Conservation (phyloP, 768 basidiomycete genomes). For the Hydnomerulius pinastri region DNA sequence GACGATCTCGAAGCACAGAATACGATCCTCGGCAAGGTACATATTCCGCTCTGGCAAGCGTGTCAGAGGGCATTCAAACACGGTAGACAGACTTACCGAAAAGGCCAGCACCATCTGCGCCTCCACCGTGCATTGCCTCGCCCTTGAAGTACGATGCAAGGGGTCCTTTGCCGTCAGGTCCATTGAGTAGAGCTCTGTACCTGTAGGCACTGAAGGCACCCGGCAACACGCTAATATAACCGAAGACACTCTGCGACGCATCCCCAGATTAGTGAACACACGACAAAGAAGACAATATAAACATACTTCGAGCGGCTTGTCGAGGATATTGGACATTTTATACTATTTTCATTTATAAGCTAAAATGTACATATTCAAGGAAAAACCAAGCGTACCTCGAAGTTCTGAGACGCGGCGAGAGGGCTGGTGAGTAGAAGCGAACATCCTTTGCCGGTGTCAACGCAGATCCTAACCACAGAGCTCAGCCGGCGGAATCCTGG, state of each 20-base stretch:
- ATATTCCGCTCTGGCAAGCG: constrained; percentile 69
- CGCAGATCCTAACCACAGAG: constrained; percentile 60
- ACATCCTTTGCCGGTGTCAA: constrained; percentile 77
- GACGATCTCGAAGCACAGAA: constrained; percentile 91
- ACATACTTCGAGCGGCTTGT: constrained; percentile 89
- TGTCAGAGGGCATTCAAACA: neutral
- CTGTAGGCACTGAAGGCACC: constrained; percentile 93
- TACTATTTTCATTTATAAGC: constrained; percentile 47
- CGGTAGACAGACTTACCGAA: constrained; percentile 43
- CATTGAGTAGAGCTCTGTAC: constrained; percentile 85
- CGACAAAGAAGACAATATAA: neutral
- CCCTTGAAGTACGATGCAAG: constrained; percentile 94
- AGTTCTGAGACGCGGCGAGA: constrained; percentile 92
- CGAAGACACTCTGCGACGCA: constrained; percentile 65
- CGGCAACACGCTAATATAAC: constrained; percentile 85
- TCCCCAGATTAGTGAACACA: neutral
- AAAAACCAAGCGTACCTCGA: constrained; percentile 53
- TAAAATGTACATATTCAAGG: neutral
- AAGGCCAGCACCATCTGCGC: constrained; percentile 60
- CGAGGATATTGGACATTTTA: constrained; percentile 95
- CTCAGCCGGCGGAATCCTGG: neutral
- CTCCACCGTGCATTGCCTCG: constrained; percentile 78
- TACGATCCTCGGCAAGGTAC: constrained; percentile 90
- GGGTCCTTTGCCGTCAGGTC: constrained; percentile 85
- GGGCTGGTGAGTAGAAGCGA: constrained; percentile 71